Evolutionary conservation across 352 stramenopile genomes (phyloP).

Genomic region (Phytophthora sp.): DNA sequence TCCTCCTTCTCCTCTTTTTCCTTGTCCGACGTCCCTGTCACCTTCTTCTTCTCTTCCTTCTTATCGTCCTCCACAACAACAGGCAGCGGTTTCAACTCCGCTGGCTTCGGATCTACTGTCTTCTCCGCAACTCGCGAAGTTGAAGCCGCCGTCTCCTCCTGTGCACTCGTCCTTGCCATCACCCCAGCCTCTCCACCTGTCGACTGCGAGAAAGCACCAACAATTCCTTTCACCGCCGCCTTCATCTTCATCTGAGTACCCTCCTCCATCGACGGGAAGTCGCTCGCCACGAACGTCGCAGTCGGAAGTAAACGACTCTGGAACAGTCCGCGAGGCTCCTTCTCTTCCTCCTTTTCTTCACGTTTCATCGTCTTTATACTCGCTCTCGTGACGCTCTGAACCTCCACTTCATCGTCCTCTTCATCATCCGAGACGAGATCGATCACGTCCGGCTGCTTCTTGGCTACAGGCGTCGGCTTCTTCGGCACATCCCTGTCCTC

Average conservation of each 20-base stretch:
- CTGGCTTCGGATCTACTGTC: neutral
- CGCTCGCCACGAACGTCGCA: conserved; percentile 29
- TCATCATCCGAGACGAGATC: conserved; percentile 37
- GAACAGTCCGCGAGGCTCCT: conserved; percentile 1
- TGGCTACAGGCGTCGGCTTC: neutral
- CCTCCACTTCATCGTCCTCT: conserved; percentile 10
- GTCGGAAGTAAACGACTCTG: conserved; percentile 39
- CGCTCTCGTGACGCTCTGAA: conserved; percentile 3
- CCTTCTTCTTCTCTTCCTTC: neutral
- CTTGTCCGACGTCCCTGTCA: neutral
- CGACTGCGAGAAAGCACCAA: neutral
- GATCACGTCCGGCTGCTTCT: conserved; percentile 27
- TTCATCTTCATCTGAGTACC: conserved; percentile 24
- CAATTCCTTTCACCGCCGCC: neutral
- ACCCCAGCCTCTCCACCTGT: neutral
- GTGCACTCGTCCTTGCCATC: neutral
- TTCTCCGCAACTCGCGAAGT: conserved; percentile 1
- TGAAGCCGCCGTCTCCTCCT: neutral
- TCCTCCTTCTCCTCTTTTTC: neutral
- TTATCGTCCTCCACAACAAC: neutral
- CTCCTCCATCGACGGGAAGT: conserved; percentile 47
- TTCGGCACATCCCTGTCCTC: neutral
- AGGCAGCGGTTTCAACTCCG: conserved; percentile 10
- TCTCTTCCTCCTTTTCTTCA: conserved; percentile 5
- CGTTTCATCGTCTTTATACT: conserved; percentile 14